phyloP scores from a whole-genome alignment of 2,329 filamentous ascomycete species.

The Boeremia lycopersici region DNA sequence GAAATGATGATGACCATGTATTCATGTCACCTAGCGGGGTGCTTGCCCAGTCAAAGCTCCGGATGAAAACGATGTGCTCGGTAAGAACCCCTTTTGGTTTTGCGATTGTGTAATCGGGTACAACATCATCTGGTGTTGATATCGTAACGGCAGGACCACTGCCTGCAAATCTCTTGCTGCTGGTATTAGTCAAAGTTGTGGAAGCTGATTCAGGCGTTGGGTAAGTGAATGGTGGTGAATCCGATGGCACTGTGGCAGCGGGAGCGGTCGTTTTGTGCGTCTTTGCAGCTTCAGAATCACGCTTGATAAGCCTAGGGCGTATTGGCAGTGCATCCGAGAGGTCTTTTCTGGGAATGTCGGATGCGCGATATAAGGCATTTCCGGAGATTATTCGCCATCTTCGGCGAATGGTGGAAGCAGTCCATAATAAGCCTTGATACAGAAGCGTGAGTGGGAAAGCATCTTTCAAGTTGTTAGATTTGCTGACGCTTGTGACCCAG shows the following conservation, averaged over 20 bases:
- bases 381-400: conserved; percentile 39
- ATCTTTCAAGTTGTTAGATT: conserved; percentile 54
- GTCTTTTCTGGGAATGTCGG: conserved; percentile 20
- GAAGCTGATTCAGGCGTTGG: conserved; percentile 17
- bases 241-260: conserved; percentile 6
- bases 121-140: conserved; percentile 26
- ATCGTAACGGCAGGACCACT: conserved; percentile 31
- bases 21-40: conserved; percentile 57
- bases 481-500: conserved; percentile 53
- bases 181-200: conserved; percentile 4
- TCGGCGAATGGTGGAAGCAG: conserved; percentile 35
- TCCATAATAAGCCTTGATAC: conserved; percentile 38
- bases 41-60: conserved; percentile 55
- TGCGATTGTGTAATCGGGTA: conserved; percentile 37
- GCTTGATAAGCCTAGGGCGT: not conserved
- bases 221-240: not conserved
- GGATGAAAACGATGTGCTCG: conserved; percentile 44
- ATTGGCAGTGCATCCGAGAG: conserved; percentile 10
- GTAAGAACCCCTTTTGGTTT: conserved; percentile 34
- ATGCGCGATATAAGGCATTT: conserved; percentile 26
- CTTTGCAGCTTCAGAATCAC: conserved; percentile 1
- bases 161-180: conserved; percentile 25
- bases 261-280: conserved; percentile 14
- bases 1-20: conserved; percentile 56
- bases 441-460: conserved; percentile 53